Evolutionary conservation across 164 flowering plant genomes (phyloP), one percentile per base, ranked within the genome.

Genomic region (Paratinospora sagittata): DNA sequence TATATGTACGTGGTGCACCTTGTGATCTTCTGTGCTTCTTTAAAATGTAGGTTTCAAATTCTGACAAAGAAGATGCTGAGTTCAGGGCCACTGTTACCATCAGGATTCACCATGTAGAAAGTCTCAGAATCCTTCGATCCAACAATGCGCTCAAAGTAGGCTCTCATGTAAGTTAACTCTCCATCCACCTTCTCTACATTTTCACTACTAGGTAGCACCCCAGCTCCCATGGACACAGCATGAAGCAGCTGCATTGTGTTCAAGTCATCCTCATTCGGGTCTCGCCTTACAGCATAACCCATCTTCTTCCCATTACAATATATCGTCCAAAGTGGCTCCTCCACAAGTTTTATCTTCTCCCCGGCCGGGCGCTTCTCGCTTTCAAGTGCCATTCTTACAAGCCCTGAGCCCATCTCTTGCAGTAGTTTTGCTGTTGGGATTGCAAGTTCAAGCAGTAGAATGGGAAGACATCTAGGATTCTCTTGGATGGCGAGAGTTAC

Each of bases 241-340:
- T 83, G 84, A 52, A 94, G 77, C 33, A 82, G 45, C 75, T 90
- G 85, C 93, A 94, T 89, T 12, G 87, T 80, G 0, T 70, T 67
- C 75, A 91, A 72, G 69, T 91, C 98, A 24, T 89, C 95, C 6
- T 84, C 92, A 0, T 74, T 84, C 1, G 94, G 81, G 30, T 88
- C 88, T 72, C 91, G 74, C 78, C 81, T 83, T 19, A 85, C 82
- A 0, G 84, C 95, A 68, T 91, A 90, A 0, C 98, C 98, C 0
- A 61, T 67, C 65, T 88, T 90, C 60, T 81, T 77, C 7, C 96
- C 96, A 27, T 92, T 91, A 68, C 90, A 88, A 63, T 75, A 90
- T 88, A 94, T 75, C 0, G 84, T 84, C 96, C 97, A 94, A 8
- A 91, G 17, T 0, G 96, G 91, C 79, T 91, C 97, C 0, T 90